Percentiles rank a stretch among this genome's conserved stretches.
These are phyloP conservation scores for Xylariaceae sp. DNA, from an alignment of 2,329 filamentous ascomycete genomes.

Conservation along the genomic window DNA sequence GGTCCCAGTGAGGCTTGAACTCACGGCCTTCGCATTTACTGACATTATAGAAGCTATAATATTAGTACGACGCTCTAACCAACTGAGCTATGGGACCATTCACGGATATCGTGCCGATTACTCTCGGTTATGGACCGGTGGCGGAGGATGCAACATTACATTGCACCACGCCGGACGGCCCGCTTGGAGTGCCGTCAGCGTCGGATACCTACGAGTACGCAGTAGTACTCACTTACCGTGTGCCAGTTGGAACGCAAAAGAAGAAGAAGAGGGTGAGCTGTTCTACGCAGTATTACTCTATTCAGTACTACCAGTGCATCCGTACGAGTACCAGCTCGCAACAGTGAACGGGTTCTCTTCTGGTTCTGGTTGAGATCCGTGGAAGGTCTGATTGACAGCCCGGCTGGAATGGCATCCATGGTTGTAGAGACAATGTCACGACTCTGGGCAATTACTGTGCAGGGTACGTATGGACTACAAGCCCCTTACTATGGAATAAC, in stretches of 20 bases:
- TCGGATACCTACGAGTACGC: too few relatives aligned
- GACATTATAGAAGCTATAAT: neutral
- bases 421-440: neutral
- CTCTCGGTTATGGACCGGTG: too few relatives aligned
- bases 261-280: too few relatives aligned
- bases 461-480: neutral
- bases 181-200: too few relatives aligned
- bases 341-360: neutral
- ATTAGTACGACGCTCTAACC: constrained; percentile 3
- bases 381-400: neutral
- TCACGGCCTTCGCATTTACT: constrained; percentile 2
- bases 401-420: neutral
- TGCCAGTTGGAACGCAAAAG: too few relatives aligned
- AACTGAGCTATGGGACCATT: constrained; percentile 1
- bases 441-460: neutral
- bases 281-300: neutral
- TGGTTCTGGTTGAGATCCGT: neutral
- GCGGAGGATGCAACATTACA: too few relatives aligned
- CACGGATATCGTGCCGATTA: neutral
- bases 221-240: too few relatives aligned
- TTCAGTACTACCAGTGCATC: too few relatives aligned
- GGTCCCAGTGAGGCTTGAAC: constrained; percentile 3
- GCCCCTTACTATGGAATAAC: constrained; percentile 6
- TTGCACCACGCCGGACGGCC: too few relatives aligned
- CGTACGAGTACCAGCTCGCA: neutral